These are phyloP conservation scores for Talaromyces atroroseus DNA, from an alignment of 2,329 filamentous ascomycete species.

Conservation along the genomic window DNA sequence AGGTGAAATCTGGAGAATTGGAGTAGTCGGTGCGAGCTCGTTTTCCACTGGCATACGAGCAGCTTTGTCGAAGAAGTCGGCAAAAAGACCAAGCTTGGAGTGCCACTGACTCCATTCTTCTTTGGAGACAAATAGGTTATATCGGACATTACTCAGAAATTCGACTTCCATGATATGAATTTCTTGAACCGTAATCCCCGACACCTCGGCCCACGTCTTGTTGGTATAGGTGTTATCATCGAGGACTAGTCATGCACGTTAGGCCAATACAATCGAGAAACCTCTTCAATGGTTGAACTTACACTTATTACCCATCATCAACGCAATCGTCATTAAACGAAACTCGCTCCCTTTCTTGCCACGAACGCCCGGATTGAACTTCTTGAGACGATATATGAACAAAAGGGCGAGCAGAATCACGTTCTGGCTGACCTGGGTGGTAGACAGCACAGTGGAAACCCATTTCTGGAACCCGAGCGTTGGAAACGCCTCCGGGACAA, in stretches of 20 bases:
- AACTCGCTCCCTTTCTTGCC: constrained; percentile 93
- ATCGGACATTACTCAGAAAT: constrained; percentile 97
- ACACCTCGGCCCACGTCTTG: constrained; percentile 98
- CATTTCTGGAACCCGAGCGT: constrained; percentile 82
- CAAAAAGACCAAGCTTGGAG: constrained; percentile 72
- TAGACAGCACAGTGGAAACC: constrained; percentile 84
- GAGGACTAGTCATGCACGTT: constrained; percentile 54
- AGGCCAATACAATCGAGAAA: constrained; percentile 14
- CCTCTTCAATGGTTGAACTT: constrained; percentile 26
- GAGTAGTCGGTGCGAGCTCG: constrained; percentile 24
- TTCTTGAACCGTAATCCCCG: constrained; percentile 84
- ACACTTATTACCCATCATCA: constrained; percentile 99
- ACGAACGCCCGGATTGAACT: constrained; percentile 79
- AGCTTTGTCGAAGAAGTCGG: constrained; percentile 73
- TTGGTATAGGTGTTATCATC: constrained; percentile 99
- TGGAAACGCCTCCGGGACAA: constrained; percentile 69
- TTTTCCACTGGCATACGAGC: constrained; percentile 42
- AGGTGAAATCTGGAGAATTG: constrained; percentile 30
- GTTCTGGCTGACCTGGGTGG: constrained; percentile 93
- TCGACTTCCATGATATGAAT: constrained; percentile 99
- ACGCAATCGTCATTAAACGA: constrained; percentile 80
- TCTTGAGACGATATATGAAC: constrained; percentile 91
- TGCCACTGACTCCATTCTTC: constrained; percentile 87
- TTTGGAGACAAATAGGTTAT: constrained; percentile 81
- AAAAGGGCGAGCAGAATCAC: constrained; percentile 84